Conservation (phyloP, 2,329 filamentous ascomycete genomes). For the Tolypocladium sp. region DNA sequence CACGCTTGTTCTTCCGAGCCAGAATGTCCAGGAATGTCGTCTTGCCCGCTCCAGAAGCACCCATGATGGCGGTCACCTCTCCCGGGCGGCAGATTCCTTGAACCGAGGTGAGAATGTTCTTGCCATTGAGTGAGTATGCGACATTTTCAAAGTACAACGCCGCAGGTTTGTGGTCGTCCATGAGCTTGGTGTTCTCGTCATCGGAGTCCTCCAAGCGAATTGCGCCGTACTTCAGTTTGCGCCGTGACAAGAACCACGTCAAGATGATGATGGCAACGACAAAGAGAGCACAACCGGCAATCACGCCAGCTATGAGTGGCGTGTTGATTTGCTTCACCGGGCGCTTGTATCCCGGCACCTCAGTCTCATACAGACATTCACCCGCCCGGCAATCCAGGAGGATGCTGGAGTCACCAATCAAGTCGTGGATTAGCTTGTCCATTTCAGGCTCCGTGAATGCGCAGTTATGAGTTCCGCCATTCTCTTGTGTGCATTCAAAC, state of each 20-base stretch:
- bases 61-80: constrained; percentile 97
- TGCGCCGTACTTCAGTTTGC: constrained; percentile 59
- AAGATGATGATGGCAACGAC: constrained; percentile 76
- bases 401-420: constrained; percentile 92
- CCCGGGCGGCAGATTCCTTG: constrained; percentile 85
- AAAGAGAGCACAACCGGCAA: constrained; percentile 77
- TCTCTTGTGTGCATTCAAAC: constrained; percentile 63
- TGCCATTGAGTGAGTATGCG: constrained; percentile 78
- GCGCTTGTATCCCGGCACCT: constrained; percentile 82
- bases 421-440: constrained; percentile 76
- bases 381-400: constrained; percentile 72
- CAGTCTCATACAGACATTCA: constrained; percentile 87
- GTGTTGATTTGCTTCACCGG: constrained; percentile 96
- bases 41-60: constrained; percentile 93
- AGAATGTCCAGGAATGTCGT: constrained; percentile 95
- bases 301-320: constrained; percentile 87
- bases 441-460: constrained; percentile 86
- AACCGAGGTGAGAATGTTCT: constrained; percentile 71
- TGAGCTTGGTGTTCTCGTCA: constrained; percentile 76
- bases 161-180: constrained; percentile 86
- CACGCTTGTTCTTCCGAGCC: constrained; percentile 93
- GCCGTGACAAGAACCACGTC: constrained; percentile 81
- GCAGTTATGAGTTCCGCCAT: constrained; percentile 57
- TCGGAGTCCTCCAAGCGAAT: constrained; percentile 84
- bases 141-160: constrained; percentile 84